These are phyloP conservation scores for Populus simonii DNA, from an alignment of 345 rosid species.

Conservation along the genomic window DNA sequence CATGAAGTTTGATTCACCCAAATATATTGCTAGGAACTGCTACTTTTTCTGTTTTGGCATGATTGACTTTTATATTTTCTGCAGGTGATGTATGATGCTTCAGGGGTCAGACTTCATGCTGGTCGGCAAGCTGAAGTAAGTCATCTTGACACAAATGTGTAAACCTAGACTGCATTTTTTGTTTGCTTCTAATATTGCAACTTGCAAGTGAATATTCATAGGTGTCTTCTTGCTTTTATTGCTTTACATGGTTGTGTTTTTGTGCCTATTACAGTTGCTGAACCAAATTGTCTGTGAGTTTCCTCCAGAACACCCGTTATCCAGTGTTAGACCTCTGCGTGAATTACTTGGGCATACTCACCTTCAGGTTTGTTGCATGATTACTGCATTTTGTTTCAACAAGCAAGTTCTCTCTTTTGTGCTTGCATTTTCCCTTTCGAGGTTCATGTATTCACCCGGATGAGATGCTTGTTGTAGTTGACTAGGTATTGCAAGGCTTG, in stretches of 20 bases:
- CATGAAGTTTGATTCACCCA: not conserved
- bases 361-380: slow-evolving; percentile 57
- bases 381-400: not conserved
- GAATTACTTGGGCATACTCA: slow-evolving; percentile 98
- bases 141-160: slow-evolving; percentile 3
- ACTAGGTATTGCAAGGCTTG: not conserved
- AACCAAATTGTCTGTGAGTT: slow-evolving; percentile 97
- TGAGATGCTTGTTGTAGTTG: not conserved
- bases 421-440: not conserved
- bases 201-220: not conserved
- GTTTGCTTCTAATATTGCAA: not conserved
- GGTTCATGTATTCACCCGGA: not conserved
- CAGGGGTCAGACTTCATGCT: slow-evolving; percentile 93
- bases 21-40: not conserved
- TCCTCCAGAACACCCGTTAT: slow-evolving; percentile 91
- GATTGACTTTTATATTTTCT: slow-evolving; percentile 3
- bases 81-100: slow-evolving; percentile 98
- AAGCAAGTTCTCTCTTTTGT: not conserved
- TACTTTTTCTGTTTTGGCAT: not conserved
- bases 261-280: slow-evolving; percentile 54
- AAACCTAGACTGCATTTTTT: slow-evolving; percentile 4
- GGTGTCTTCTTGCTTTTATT: not conserved
- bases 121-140: slow-evolving; percentile 97
- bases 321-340: slow-evolving; percentile 79
- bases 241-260: not conserved